Evolutionary conservation across 2,329 filamentous ascomycete genomes (phyloP).

Genomic region (Gnomoniopsis smithogilvyi): DNA sequence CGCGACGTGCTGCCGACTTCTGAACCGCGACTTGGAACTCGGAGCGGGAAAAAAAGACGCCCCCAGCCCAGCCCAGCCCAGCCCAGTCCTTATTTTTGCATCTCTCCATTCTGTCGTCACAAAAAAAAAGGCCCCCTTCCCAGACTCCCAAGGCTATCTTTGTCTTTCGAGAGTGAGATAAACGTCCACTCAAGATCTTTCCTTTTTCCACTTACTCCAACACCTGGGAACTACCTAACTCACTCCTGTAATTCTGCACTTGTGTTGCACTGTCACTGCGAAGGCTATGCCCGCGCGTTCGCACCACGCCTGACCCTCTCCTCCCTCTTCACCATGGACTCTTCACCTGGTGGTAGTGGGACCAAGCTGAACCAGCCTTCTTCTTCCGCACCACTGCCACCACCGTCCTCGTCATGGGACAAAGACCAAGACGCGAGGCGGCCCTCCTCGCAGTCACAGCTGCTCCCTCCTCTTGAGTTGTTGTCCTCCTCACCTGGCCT

Average conservation of each 20-base stretch:
- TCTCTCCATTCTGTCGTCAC: neutral
- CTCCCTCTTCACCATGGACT: constrained; percentile 12
- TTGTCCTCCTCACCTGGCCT: constrained; percentile 74
- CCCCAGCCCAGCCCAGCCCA: constrained; percentile 11
- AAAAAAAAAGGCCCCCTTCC: neutral
- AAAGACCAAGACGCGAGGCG: constrained; percentile 43
- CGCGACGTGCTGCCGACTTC: constrained; percentile 16
- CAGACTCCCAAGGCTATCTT: neutral
- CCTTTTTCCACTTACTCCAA: neutral
- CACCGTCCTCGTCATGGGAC: constrained; percentile 33
- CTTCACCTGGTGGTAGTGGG: constrained; percentile 12
- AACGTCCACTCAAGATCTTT: constrained; percentile 2
- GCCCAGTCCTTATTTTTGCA: constrained; percentile 3
- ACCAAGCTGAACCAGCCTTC: constrained; percentile 9
- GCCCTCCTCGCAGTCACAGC: constrained; percentile 51
- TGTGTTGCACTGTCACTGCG: neutral
- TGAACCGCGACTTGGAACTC: constrained; percentile 16
- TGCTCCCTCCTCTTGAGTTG: constrained; percentile 77
- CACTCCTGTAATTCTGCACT: neutral
- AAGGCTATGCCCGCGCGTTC: constrained; percentile 7
- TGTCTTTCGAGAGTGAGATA: constrained; percentile 7
- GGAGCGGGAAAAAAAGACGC: constrained; percentile 4
- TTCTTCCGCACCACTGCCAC: constrained; percentile 18
- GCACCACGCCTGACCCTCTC: neutral
- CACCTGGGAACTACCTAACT: no score